Base-by-base conservation (phyloP, 495 filamentous ascomycete genomes). In the Lentithecium fluviatile region DNA sequence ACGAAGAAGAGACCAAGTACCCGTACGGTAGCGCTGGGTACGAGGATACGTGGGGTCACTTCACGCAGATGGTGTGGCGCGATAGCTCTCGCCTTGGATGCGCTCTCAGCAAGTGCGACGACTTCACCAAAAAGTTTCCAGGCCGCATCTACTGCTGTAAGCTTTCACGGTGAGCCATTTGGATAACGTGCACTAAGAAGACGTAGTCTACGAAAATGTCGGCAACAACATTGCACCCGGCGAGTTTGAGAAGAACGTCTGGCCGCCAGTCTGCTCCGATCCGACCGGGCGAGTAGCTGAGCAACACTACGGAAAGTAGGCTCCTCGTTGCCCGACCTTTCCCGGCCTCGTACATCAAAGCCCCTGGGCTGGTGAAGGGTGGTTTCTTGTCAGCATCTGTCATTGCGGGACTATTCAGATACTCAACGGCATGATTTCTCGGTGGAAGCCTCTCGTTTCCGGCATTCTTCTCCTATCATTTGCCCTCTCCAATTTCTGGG, bases 1-100 rank as follows among this genome's bases (percentile, higher is more conserved):
- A 60, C 29, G 49, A 60, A 20, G 64, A 63, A 48, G 64, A 67
- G 59, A 4, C 40, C 29, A 62, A 63, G 55, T 68, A 68, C 65
- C 70, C 90, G 57, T 90, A 80, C 71, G n/a, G 69, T 0, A 66
- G 76, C 10, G 61, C 80, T 0, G 78, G 76, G 0, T 91, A 88
- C 70, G 74, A 60, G 5, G 81, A 87, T 62, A 68, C 72, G 13
- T 90, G 88, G 26, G 90, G 88, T 0, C 89, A 95, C 73, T 95
- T 90, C 71, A 90, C 89, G 32, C 89, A 93, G 77, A 69, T 95
- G 49, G 88, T 93, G 1, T 95, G 90, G 90, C 83, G 80, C 69
- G 77, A 77, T 48, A 90, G 87, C 13, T 85, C 72, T 25, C 74
- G 77, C 46, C 82, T 91, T 0, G 90, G 90, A 5, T 95, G 90